These are phyloP conservation scores for Taxillus chinensis DNA, from an alignment of 164 flowering plant species.

Conservation along the genomic window DNA sequence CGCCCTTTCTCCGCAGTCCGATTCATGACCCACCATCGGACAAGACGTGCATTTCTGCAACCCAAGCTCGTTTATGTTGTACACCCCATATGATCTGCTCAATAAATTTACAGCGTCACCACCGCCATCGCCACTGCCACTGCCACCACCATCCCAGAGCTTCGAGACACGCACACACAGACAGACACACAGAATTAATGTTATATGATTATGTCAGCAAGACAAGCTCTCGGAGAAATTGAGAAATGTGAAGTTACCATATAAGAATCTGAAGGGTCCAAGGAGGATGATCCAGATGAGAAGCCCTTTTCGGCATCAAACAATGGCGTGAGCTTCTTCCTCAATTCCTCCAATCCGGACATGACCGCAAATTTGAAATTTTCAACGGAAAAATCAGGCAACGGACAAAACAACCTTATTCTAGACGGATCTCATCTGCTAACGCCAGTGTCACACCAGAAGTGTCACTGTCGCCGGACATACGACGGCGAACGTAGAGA, in stretches of 20 bases:
- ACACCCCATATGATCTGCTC: slow-evolving; percentile 84
- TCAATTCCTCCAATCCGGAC: slow-evolving; percentile 91
- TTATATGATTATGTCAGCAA: not conserved
- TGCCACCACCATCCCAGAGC: slow-evolving; percentile 76
- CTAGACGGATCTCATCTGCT: too few relatives aligned
- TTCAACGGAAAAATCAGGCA: too few relatives aligned
- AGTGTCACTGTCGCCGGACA: too few relatives aligned
- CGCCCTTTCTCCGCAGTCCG: slow-evolving; percentile 58
- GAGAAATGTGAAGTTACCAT: slow-evolving; percentile 31
- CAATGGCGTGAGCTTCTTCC: slow-evolving; percentile 78
- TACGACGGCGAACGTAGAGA: too few relatives aligned
- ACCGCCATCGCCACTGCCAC: too few relatives aligned
- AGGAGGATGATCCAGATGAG: slow-evolving; percentile 35
- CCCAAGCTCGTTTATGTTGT: slow-evolving; percentile 93
- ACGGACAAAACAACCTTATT: too few relatives aligned
- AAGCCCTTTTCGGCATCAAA: slow-evolving; percentile 92
- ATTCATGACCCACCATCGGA: slow-evolving; percentile 25
- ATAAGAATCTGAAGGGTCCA: slow-evolving; percentile 68
- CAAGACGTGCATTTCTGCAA: slow-evolving; percentile 74
- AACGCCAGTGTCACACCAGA: too few relatives aligned
- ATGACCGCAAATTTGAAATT: slow-evolving; percentile 15
- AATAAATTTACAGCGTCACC: slow-evolving; percentile 81
- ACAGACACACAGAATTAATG: slow-evolving; percentile 1
- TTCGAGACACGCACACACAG: slow-evolving; percentile 15
- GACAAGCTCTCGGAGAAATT: not conserved